These are phyloP conservation scores for Fusarium sp. DNA, from an alignment of 2,329 filamentous ascomycete genomes.

Conservation along the genomic window DNA sequence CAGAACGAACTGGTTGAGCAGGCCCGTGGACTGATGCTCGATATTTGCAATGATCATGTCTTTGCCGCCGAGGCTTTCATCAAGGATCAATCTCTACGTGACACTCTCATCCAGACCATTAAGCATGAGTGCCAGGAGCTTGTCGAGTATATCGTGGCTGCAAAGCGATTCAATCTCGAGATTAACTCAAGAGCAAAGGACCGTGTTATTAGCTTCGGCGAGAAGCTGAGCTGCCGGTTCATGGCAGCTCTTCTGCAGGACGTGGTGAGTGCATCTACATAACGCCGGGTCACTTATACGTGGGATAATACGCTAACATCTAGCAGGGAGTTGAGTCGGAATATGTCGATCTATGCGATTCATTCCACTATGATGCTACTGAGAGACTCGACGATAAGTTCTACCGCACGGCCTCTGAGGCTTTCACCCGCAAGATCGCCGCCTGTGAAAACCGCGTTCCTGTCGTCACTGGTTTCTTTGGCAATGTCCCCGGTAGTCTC, in stretches of 20 bases:
- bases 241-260: conserved; percentile 89
- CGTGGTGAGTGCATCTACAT: conserved; percentile 58
- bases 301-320: conserved; percentile 46
- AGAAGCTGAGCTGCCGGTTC: conserved; percentile 94
- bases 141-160: conserved; percentile 76
- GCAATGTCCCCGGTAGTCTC: conserved; percentile 89
- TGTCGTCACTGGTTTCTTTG: conserved; percentile 94
- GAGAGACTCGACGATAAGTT: conserved; percentile 75
- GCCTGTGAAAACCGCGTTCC: conserved; percentile 77
- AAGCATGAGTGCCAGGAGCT: conserved; percentile 85
- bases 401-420: conserved; percentile 73
- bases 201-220: conserved; percentile 92
- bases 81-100: conserved; percentile 66
- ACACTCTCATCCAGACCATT: conserved; percentile 74
- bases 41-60: conserved; percentile 86
- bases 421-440: conserved; percentile 73
- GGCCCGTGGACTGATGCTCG: conserved; percentile 81
- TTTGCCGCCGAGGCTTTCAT: conserved; percentile 76
- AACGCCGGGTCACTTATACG: neutral
- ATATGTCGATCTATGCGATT: conserved; percentile 89
- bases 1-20: conserved; percentile 66
- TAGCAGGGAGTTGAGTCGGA: conserved; percentile 81
- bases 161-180: conserved; percentile 77
- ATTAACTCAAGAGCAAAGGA: conserved; percentile 85
- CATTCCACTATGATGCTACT: conserved; percentile 75